These are phyloP conservation scores for Apophysomyces ossiformis DNA, from an alignment of 371 early-diverging fungal genomes.

Conservation along the genomic window DNA sequence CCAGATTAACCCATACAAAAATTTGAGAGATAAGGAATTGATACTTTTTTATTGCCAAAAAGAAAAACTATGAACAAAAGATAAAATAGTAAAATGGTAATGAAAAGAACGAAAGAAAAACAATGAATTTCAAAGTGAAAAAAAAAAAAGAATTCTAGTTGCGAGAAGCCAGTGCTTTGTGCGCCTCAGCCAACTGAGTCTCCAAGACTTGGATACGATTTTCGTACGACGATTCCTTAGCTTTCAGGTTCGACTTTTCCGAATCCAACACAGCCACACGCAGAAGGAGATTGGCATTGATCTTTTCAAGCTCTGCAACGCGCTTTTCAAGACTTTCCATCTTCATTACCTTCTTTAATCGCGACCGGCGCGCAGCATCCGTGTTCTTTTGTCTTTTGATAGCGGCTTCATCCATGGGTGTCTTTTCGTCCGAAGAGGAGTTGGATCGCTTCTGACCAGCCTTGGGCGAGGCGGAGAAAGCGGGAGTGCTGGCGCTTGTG, in stretches of 20 bases:
- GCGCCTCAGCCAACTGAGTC: constrained; percentile 68
- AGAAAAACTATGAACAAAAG: background rate
- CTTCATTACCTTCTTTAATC: constrained; percentile 81
- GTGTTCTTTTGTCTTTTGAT: constrained; percentile 79
- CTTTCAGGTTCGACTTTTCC: constrained; percentile 62
- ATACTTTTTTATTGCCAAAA: background rate
- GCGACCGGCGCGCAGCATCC: constrained; percentile 91
- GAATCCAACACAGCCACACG: constrained; percentile 73
- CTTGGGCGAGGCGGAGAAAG: constrained; percentile 21
- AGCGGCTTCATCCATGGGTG: constrained; percentile 46
- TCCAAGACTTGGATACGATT: constrained; percentile 68
- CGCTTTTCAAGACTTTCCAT: constrained; percentile 79
- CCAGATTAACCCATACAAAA: background rate
- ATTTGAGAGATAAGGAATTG: background rate
- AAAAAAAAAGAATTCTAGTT: constrained; percentile 3
- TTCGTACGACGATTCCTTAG: constrained; percentile 66
- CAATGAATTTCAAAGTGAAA: constrained; percentile 12
- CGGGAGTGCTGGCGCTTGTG: constrained; percentile 28
- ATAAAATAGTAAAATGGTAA: constrained; percentile 12
- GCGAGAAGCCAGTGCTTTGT: constrained; percentile 47
- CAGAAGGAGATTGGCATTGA: constrained; percentile 67
- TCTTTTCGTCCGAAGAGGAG: constrained; percentile 9
- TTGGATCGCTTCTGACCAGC: constrained; percentile 24
- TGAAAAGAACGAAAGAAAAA: constrained; percentile 7
- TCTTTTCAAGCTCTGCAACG: constrained; percentile 73